These are phyloP conservation scores for Ambispora gerdemannii DNA, from an alignment of 192 early-diverging fungal species.

Conservation along the genomic window DNA sequence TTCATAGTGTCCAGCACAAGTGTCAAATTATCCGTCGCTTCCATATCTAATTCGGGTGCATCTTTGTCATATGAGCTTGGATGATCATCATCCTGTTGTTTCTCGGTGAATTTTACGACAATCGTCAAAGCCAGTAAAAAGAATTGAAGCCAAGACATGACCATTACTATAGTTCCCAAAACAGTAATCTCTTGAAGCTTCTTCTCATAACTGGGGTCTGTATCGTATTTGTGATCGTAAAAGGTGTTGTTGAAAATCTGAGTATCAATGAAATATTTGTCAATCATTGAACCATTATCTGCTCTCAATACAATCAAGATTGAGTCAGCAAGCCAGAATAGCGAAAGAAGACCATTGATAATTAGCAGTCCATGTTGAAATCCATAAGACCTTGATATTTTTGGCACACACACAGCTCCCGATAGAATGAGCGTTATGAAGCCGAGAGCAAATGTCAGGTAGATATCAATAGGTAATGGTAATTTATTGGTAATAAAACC, in stretches of 20 bases:
- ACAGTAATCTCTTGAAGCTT: background rate
- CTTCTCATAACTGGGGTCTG: background rate
- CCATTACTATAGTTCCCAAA: background rate
- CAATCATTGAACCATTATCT: background rate
- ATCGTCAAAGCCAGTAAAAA: background rate
- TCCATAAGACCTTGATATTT: background rate
- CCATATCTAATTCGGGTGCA: background rate
- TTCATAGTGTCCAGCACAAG: background rate
- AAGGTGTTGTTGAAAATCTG: background rate
- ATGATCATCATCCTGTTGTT: background rate
- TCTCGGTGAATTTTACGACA: background rate
- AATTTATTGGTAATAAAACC: background rate
- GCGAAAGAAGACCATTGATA: background rate
- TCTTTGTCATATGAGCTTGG: background rate
- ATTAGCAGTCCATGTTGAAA: background rate
- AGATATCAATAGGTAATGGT: background rate
- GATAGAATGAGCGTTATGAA: background rate
- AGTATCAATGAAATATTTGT: background rate
- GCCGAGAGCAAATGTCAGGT: background rate
- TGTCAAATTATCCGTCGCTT: background rate
- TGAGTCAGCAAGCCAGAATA: background rate
- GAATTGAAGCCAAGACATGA: background rate
- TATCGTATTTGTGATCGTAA: background rate
- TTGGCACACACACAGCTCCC: background rate
- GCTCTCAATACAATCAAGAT: background rate